Conservation (phyloP, 2,329 filamentous ascomycete species). For the Chlorencoelia australis region DNA sequence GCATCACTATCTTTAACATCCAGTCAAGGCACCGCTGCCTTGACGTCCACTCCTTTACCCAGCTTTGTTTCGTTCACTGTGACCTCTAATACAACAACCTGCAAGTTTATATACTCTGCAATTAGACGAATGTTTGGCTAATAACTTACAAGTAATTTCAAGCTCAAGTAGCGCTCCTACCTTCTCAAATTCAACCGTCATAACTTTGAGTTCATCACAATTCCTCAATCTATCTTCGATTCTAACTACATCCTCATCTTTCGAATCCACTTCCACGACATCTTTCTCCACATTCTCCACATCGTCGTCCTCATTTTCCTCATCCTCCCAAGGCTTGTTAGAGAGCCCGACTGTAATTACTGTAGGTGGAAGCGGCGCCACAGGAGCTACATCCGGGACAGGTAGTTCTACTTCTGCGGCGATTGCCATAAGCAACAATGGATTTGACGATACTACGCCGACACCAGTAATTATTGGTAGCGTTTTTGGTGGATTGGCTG, state of each 20-base stretch:
- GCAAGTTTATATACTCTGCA: slow-evolving; percentile 15
- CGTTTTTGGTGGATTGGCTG: slow-evolving; percentile 36
- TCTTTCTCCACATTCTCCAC: slow-evolving; percentile 1
- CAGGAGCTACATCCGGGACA: slow-evolving; percentile 4
- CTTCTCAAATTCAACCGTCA: slow-evolving; percentile 14
- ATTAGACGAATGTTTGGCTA: slow-evolving; percentile 7
- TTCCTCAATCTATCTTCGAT: slow-evolving; percentile 9
- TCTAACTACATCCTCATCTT: slow-evolving; percentile 5
- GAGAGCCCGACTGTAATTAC: slow-evolving; percentile 4
- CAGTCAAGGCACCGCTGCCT: slow-evolving; percentile 11
- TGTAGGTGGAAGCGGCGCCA: slow-evolving; percentile 7
- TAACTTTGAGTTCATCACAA: slow-evolving; percentile 3
- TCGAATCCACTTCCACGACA: slow-evolving; percentile 4
- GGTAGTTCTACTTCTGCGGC: slow-evolving; percentile 13
- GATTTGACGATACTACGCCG: slow-evolving; percentile 8
- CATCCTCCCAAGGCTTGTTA: slow-evolving; percentile 5
- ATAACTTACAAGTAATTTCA: slow-evolving; percentile 22
- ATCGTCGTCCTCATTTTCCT: slow-evolving; percentile 6
- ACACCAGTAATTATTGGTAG: slow-evolving; percentile 24
- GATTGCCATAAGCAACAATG: slow-evolving; percentile 11
- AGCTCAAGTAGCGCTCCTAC: slow-evolving; percentile 16
- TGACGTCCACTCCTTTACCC: slow-evolving; percentile 21
- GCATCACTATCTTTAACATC: slow-evolving; percentile 7
- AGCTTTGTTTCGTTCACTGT: slow-evolving; percentile 21
- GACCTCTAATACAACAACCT: slow-evolving; percentile 24